Evolutionary conservation across 495 filamentous ascomycete genomes (phyloP).

Genomic region (Aspergillus incahuasiensis): DNA sequence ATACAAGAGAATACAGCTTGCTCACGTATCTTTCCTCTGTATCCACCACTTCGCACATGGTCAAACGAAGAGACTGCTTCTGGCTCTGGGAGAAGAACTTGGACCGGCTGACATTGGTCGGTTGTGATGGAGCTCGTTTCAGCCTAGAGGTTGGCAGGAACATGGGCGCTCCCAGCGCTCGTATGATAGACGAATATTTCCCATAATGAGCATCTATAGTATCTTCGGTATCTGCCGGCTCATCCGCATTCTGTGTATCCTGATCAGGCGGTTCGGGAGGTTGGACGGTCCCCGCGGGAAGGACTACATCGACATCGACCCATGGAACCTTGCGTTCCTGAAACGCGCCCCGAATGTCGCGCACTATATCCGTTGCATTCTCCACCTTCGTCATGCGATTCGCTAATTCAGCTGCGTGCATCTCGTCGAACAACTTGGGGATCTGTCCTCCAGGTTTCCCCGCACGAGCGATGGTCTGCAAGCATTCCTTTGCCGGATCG

Average conservation of each 20-base stretch:
- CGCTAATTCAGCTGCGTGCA: conserved; percentile 88
- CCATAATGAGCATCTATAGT: conserved; percentile 64
- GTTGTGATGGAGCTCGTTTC: conserved; percentile 79
- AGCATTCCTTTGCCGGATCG: conserved; percentile 61
- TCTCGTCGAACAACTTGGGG: conserved; percentile 75
- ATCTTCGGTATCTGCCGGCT: conserved; percentile 45
- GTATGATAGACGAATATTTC: conserved; percentile 65
- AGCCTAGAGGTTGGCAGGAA: conserved; percentile 87
- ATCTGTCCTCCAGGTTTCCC: conserved; percentile 34
- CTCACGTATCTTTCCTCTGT: conserved; percentile 91
- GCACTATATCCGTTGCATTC: conserved; percentile 64
- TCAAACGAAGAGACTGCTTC: conserved; percentile 75
- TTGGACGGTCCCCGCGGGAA: conserved; percentile 70
- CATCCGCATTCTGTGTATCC: conserved; percentile 27
- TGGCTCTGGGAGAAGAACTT: conserved; percentile 73
- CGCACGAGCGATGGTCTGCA: conserved; percentile 33
- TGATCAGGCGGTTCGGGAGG: conserved; percentile 36
- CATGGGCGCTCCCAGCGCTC: conserved; percentile 71
- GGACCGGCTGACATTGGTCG: conserved; percentile 68
- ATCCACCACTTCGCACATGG: conserved; percentile 87
- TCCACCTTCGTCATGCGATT: conserved; percentile 76
- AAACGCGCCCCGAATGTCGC: conserved; percentile 64
- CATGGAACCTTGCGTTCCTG: conserved; percentile 73
- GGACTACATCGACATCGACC: conserved; percentile 81
- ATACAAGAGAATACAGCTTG: conserved; percentile 77